Evolutionary conservation across 148 eudicot genomes (phyloP), one percentile per base, ranked within the genome.

Genomic region (Oxyria digyna): DNA sequence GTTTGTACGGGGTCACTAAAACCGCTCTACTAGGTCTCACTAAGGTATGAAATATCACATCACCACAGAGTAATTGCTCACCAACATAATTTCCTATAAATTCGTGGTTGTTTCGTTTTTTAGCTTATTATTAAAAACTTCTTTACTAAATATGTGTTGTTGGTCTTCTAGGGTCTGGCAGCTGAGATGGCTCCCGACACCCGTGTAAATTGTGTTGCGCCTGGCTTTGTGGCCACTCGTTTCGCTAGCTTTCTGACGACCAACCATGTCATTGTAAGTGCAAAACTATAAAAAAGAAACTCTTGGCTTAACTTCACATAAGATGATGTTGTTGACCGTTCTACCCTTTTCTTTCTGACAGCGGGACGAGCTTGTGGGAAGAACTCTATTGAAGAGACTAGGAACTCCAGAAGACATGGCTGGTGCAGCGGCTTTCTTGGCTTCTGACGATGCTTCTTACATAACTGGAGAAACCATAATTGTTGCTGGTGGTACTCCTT

Each of bases 371-470:
- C 42, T 88, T 8, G 89, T 86, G 82, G 97, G 74, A 54, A 86
- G 64, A 74, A 80, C 91, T 3, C 38, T 83, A 35, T 85, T 94
- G 31, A 84, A 88, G 29, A 78, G 97, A 54, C 91, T 91, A 48
- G 99, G 99, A 72, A 94, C 90, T n/a, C 80, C 99, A 23, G 80
- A 78, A 74, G 97, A 94, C 74, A 90, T 94, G 87, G 99, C 87
- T 50, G 92, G 89, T n/a, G 99, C 99, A 65, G 68, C 77, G 8
- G 93, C 96, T 26, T 94, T 86, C 77, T 70, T 94, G 78, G 96
- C 93, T 70, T 94, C 99, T 24, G 93, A 94, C 71, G 99, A 90
- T 37, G 97, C 99, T 48, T 72, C 97, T 20, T 90, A 87, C 73
- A 82, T 94, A 18, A 94, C 99, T 15, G 99, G 96, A 59, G 99